Conservation (phyloP, 2,329 filamentous ascomycete genomes). For the Alternaria ethzedia region DNA sequence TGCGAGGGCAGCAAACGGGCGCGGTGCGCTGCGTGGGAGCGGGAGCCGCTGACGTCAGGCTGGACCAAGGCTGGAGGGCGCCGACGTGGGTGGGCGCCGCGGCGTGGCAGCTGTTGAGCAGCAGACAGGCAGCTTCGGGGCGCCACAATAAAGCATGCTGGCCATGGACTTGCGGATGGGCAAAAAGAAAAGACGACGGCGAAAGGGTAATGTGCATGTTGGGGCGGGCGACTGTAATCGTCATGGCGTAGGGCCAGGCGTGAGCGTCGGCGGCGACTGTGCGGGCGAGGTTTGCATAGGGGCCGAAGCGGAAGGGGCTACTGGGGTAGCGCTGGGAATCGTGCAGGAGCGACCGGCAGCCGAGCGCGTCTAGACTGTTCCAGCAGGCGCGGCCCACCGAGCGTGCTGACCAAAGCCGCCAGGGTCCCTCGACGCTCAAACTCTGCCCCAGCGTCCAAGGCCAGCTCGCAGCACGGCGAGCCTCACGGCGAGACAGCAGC, state of each 20-base stretch:
- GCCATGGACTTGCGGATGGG: not conserved
- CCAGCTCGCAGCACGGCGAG: not conserved
- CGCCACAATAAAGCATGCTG: constrained; percentile 3
- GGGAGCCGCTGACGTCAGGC: constrained; percentile 18
- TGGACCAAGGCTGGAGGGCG: not conserved
- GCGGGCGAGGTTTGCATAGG: constrained; percentile 18
- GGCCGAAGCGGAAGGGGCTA: constrained; percentile 17
- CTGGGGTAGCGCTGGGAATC: constrained; percentile 24
- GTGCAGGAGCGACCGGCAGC: constrained; percentile 18
- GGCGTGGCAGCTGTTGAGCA: not conserved
- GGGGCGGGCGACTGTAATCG: not conserved
- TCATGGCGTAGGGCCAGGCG: constrained; percentile 9
- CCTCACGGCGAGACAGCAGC: not conserved
- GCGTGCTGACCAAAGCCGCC: constrained; percentile 8
- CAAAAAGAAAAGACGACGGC: constrained; percentile 4
- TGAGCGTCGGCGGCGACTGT: constrained; percentile 8
- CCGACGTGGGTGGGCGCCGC: not conserved
- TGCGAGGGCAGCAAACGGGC: not conserved
- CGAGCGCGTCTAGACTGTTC: constrained; percentile 29
- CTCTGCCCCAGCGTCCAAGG: not conserved
- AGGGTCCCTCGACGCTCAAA: constrained; percentile 5
- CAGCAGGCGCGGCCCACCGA: constrained; percentile 23
- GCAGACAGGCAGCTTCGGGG: not conserved
- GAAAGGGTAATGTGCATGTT: constrained; percentile 11
- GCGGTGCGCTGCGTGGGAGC: not conserved